Evolutionary conservation across 495 filamentous ascomycete species (phyloP), one percentile per base, ranked within the genome.

Genomic region (Podospora didyma): DNA sequence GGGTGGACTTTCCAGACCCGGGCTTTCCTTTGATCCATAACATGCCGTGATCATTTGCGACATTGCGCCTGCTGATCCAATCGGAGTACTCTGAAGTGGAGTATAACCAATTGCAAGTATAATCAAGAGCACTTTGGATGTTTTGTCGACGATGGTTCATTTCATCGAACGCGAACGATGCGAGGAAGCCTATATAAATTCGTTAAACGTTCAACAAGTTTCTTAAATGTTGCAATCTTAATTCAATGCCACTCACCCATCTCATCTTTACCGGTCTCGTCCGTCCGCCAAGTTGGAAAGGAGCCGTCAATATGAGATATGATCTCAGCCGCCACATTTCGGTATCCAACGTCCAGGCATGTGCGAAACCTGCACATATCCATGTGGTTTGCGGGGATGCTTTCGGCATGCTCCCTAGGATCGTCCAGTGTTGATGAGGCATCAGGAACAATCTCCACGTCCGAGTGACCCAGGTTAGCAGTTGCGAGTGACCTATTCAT

Each of bases 361-460:
- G 22, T 60, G 26, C n/a, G n/a, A 28, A 66, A 70, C 11, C 63
- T 54, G 50, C 65, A 70, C 62, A 70, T 68, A 10, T 66, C 61
- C 61, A 59, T 63, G 39, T 70, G 67, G 42, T 68, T 57, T 10
- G 62, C 60, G 22, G 51, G 42, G 22, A 70, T 58, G 12, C 58
- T 59, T 49, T 69, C 63, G 19, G 59, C 60, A 16, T 19, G 54
- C 39, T 70, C 68, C 5, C 56, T 46, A 26, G 56, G 17, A 46
- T 65, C 57, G 45, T 59, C 66, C 16, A 72, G 42, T 35, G 50
- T 41, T 9, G 68, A 69, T 10, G 68, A 69, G 39, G 49, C 49
- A 42, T 67, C 66, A 3, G 67, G 63, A 17, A 70, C 69, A 35
- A 72, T 62, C 57, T 72, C 48, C 10, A 54, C 26, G n/a, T 46